Evolutionary conservation across 441 rosid species (phyloP), one percentile per base, ranked within the genome.

Genomic region (Melastoma candidum): DNA sequence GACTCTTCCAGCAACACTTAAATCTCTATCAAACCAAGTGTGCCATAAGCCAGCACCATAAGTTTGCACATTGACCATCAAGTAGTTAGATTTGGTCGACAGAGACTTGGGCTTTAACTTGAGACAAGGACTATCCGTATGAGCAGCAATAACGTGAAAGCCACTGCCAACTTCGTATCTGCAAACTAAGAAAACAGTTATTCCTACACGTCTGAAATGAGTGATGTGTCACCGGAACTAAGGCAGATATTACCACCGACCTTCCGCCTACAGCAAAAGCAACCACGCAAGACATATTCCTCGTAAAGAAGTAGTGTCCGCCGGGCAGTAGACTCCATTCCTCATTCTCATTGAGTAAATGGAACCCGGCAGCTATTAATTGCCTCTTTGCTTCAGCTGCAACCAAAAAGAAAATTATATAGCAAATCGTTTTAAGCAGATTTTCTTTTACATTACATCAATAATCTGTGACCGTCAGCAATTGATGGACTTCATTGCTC

Each of bases 21-120:
- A 73, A 68, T 90, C 98, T 63, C 98, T 77, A 67, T 87, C 96
- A 61, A 90, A 90, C 98, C 98, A 90, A 11, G 98, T 90, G 49
- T 90, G 93, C 98, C 98, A 90, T 65, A 90, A 74, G 68, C 96
- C 98, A 71, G 85, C 81, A 14, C 98, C 98, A 64, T 90, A 90
- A 25, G 95, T 87, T 71, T 90, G 96, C 69, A 90, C 96, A 69
- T 83, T 85, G 49, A 87, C 93, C 93, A 87, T 87, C 51, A 87
- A 74, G 65, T 78, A 87, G 50, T 83, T 78, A 56, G 96, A 83
- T 58, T 85, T 87, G 14, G 86, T 74, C 26, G 95, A 87, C 8
- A 95, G 93, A 9, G 95, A 90, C 58, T 81, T 85, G 0, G 98
- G 96, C 53, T 90, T 90, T 68, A 90, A 73, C 71, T 90, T 87